phyloP scores from a whole-genome alignment of 2,329 filamentous ascomycete species.

The Escovopsis sp. region DNA sequence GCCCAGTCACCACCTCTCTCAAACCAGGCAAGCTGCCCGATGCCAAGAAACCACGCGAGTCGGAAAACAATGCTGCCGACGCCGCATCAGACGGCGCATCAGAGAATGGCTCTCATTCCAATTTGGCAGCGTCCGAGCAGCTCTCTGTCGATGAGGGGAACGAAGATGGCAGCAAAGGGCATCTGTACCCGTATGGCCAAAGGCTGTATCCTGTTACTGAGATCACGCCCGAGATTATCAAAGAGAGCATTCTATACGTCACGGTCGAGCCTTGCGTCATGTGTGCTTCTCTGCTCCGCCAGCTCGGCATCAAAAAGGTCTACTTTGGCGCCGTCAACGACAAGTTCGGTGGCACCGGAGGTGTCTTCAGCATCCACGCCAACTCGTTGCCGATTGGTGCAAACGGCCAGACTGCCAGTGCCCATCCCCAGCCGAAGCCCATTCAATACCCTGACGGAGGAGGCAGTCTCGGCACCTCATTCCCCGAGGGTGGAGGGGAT shows the following conservation, averaged over 20 bases:
- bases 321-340: slow-evolving; percentile 95
- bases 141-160: slow-evolving; percentile 28
- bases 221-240: slow-evolving; percentile 53
- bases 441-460: slow-evolving; percentile 23
- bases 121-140: slow-evolving; percentile 4
- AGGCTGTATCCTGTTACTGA: slow-evolving; percentile 39
- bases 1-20: slow-evolving; percentile 17
- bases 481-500: slow-evolving; percentile 28
- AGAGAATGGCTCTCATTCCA: too few relatives aligned
- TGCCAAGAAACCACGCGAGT: slow-evolving; percentile 14
- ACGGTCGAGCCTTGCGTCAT: slow-evolving; percentile 98
- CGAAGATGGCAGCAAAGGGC: slow-evolving; percentile 38
- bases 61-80: slow-evolving; percentile 4
- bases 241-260: slow-evolving; percentile 70
- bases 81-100: slow-evolving; percentile 13
- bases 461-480: slow-evolving; percentile 22
- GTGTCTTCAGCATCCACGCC: slow-evolving; percentile 74
- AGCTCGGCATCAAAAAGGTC: slow-evolving; percentile 75
- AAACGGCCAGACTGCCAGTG: slow-evolving; percentile 25
- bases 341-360: slow-evolving; percentile 90
- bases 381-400: slow-evolving; percentile 32
- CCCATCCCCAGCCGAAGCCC: slow-evolving; percentile 22
- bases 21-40: slow-evolving; percentile 18
- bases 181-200: slow-evolving; percentile 47
- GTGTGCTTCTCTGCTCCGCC: slow-evolving; percentile 85